A percentile compares a stretch with the other conserved stretches of the same genome.
Conservation (phyloP, 2,329 filamentous ascomycete genomes). For the Xylariaceae sp. region DNA sequence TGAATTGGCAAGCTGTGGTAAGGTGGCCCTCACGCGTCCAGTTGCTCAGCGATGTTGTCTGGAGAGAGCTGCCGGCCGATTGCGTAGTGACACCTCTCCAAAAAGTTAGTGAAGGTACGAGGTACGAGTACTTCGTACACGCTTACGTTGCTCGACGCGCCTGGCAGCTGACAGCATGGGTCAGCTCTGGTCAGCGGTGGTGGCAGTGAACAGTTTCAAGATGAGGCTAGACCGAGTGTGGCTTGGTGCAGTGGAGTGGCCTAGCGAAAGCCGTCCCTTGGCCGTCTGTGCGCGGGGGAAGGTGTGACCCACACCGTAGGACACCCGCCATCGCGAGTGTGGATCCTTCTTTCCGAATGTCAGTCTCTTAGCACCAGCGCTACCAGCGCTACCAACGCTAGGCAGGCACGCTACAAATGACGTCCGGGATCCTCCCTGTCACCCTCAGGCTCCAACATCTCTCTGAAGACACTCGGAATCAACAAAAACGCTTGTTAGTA, state of each 20-base stretch:
- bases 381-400: neutral
- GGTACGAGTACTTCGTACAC: constrained; percentile 1
- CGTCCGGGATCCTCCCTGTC: constrained; percentile 12
- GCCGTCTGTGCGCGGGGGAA: too few relatives aligned
- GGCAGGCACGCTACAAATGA: neutral
- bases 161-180: neutral
- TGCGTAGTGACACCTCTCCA: constrained; percentile 20
- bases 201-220: constrained; percentile 2
- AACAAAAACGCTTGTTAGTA: neutral
- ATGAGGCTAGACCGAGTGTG: neutral
- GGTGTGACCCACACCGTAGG: too few relatives aligned
- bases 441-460: neutral
- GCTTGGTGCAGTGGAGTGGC: neutral
- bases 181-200: neutral
- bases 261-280: neutral
- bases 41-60: constrained; percentile 12
- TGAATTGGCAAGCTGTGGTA: constrained; percentile 15
- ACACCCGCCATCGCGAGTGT: neutral
- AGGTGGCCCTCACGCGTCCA: constrained; percentile 13
- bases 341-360: neutral
- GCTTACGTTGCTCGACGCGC: constrained; percentile 31
- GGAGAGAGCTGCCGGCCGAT: constrained; percentile 9
- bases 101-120: constrained; percentile 21
- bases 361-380: too few relatives aligned
- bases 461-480: neutral